These are phyloP conservation scores for Gynostemma pentaphyllum DNA, from an alignment of 306 rosid genomes.

Conservation along the genomic window DNA sequence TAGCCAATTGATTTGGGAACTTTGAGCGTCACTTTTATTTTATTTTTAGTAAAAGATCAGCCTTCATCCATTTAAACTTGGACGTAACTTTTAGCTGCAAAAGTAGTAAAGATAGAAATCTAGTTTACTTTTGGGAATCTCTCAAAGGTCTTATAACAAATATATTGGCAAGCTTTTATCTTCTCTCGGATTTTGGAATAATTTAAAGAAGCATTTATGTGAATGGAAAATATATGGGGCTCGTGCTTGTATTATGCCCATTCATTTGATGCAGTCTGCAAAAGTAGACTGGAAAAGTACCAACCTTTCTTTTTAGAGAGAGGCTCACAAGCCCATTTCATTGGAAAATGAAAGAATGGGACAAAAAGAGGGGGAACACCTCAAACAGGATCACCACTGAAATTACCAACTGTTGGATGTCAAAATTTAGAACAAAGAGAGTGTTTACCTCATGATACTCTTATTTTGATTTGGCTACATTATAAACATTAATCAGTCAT, in stretches of 20 bases:
- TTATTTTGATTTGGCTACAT: neutral
- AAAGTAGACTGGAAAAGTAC: no score
- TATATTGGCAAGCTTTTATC: neutral
- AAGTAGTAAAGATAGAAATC: neutral
- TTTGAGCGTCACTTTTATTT: no score
- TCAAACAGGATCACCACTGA: no score
- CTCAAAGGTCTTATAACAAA: neutral
- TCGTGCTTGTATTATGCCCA: neutral
- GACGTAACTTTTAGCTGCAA: neutral
- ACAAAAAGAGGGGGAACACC: no score
- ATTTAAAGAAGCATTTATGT: neutral
- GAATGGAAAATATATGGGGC: neutral
- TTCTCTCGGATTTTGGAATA: neutral
- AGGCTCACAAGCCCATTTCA: no score
- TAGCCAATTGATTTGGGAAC: neutral
- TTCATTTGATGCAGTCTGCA: neutral
- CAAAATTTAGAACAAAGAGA: neutral
- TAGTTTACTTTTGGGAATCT: neutral
- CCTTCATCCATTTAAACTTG: no score
- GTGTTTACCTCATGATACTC: neutral
- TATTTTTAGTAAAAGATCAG: no score
- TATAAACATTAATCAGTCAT: neutral
- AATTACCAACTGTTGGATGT: neutral
- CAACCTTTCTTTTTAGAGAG: no score
- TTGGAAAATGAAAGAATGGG: no score